Evolutionary conservation across 2,329 filamentous ascomycete genomes (phyloP).

Genomic region (Grosmannia huntii): DNA sequence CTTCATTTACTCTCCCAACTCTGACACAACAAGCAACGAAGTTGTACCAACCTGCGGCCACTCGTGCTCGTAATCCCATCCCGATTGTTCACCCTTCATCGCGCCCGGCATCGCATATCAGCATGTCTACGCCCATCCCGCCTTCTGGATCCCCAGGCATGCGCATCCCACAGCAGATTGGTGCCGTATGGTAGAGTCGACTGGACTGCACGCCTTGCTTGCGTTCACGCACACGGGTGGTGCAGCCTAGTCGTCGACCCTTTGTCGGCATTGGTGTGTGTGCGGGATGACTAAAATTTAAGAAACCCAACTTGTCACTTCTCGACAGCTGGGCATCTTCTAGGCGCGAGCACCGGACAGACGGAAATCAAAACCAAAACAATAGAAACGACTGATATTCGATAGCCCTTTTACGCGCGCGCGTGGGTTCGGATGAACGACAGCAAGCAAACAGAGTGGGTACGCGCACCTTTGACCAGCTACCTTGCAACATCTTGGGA

Average conservation of each 20-base stretch:
- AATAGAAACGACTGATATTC: conserved; percentile 23
- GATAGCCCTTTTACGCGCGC: conserved; percentile 13
- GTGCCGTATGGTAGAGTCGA: conserved; percentile 39
- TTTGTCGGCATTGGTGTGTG: conserved; percentile 14
- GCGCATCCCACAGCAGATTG: conserved; percentile 42
- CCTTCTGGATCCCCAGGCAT: conserved; percentile 49
- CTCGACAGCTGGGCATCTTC: neutral
- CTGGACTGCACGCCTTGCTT: neutral
- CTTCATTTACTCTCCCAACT: conserved; percentile 50
- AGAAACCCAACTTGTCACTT: neutral
- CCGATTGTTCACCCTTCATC: conserved; percentile 73
- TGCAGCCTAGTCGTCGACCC: conserved; percentile 13
- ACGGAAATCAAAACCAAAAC: neutral
- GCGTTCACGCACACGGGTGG: conserved; percentile 9
- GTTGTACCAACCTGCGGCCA: conserved; percentile 80
- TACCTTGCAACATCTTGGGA: neutral
- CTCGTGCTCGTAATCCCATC: conserved; percentile 85
- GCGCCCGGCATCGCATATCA: conserved; percentile 62
- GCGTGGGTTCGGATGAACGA: neutral
- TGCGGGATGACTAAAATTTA: neutral
- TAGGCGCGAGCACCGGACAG: neutral
- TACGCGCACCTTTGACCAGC: neutral
- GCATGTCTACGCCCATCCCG: conserved; percentile 70
- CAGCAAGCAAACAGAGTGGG: conserved; percentile 3
- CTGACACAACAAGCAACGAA: conserved; percentile 57